A percentile compares a stretch with the other conserved stretches of the same genome.
Evolutionary conservation across 2,329 filamentous ascomycete genomes (phyloP).

Genomic region (Epichloe uncinata): DNA sequence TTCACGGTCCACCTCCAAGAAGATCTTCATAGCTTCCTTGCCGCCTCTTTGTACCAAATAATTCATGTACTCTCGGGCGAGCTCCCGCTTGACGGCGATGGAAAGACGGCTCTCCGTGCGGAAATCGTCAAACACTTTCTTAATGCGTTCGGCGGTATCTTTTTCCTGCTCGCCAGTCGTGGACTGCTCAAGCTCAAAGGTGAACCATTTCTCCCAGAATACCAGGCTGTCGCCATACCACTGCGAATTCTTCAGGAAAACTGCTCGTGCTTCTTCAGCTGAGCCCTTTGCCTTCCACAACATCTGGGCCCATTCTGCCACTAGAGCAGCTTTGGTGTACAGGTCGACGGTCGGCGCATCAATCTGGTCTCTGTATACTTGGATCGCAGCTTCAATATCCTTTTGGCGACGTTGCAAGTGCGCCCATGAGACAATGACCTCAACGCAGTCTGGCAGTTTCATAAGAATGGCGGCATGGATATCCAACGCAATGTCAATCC

Average conservation of each 20-base stretch:
- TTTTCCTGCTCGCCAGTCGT: constrained; percentile 50
- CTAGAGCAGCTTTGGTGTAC: constrained; percentile 73
- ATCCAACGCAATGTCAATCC: constrained; percentile 64
- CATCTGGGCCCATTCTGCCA: constrained; percentile 77
- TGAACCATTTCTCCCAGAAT: constrained; percentile 83
- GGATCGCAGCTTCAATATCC: constrained; percentile 72
- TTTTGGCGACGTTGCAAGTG: constrained; percentile 74
- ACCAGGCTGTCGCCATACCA: constrained; percentile 73
- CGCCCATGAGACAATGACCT: constrained; percentile 78
- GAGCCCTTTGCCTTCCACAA: constrained; percentile 81
- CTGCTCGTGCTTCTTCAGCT: constrained; percentile 64
- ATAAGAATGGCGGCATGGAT: constrained; percentile 74
- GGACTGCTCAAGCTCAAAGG: constrained; percentile 79
- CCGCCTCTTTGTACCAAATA: constrained; percentile 75
- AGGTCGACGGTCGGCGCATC: constrained; percentile 58
- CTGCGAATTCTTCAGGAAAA: constrained; percentile 71
- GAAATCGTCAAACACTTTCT: constrained; percentile 65
- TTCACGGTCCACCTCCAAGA: constrained; percentile 69
- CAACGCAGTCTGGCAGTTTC: constrained; percentile 66
- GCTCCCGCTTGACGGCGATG: constrained; percentile 52
- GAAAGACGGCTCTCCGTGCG: constrained; percentile 59
- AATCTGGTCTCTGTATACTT: constrained; percentile 70
- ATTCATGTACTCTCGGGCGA: constrained; percentile 65
- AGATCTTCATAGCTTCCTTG: constrained; percentile 75
- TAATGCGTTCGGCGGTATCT: constrained; percentile 59